Base-by-base conservation (phyloP, 805 yeast genomes). In the Ogataea nakhonphanomensis region DNA sequence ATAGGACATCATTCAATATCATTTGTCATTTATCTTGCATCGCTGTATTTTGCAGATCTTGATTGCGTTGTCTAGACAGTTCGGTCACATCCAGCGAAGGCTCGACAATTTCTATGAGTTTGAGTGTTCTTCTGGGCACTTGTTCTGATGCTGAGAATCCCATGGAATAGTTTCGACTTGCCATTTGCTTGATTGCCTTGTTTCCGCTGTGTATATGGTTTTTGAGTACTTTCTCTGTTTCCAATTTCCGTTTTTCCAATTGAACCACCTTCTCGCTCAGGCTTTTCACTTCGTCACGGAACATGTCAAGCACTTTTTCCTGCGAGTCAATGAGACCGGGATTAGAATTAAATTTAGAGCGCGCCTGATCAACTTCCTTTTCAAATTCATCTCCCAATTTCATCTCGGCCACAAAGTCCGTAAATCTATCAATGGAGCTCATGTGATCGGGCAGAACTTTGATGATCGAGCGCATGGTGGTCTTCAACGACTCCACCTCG, bases 121-220 rank as follows among this genome's bases (percentile, higher is more conserved):
- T 45, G 66, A 90, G 84, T 12, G 27, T 37, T 15, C 13, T 32
- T n/a, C 13, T 26, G 7, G 23, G 23, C 6, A 14, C 34, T 17
- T 17, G 20, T 4, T 17, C 20, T 5, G 20, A 17, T 9, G 21
- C 29, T 7, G 33, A 23, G 29, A 10, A 7, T n/a, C 30, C 14
- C 8, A 5, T 20, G 30, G 24, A 11, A 8, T 31, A 35, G 13
- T 6, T 8, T 7, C 42, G 36, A 7, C 12, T 32, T 7, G 42
- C 30, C 22, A 38, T 28, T 27, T 41, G 48, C 28, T 40, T 55
- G 29, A 56, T 43, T 21, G 64, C 49, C 29, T 38, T 44, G 30
- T 61, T 48, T 32, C 61, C 65, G 15, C 37, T 45, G 14, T 28
- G 17, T 12, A 62, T 39, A 44, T 57, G 57, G 28, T 48, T 31